phyloP scores from a whole-genome alignment of 495 filamentous ascomycete species.

The Talaromyces liani region DNA sequence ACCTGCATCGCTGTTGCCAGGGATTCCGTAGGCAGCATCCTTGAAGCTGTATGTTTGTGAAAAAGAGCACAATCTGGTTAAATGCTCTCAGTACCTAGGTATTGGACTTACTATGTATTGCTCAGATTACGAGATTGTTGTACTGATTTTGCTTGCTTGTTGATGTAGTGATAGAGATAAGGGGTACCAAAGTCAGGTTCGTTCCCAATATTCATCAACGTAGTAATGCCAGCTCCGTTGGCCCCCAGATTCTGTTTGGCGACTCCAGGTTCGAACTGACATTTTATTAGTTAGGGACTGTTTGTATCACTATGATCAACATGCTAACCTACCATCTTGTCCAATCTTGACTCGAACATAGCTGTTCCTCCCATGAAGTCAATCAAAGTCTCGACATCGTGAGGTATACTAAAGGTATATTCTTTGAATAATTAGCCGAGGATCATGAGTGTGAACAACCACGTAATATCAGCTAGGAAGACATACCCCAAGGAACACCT shows the following conservation, averaged over 20 bases:
- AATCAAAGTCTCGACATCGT: neutral
- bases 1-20: conserved; percentile 62
- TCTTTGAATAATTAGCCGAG: neutral
- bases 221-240: conserved; percentile 32
- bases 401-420: neutral
- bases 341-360: neutral
- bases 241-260: conserved; percentile 24
- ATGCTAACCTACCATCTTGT: neutral
- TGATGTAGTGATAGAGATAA: conserved; percentile 63
- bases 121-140: conserved; percentile 46
- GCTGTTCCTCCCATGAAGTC: neutral
- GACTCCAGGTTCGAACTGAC: conserved; percentile 28
- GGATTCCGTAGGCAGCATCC: conserved; percentile 44
- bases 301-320: neutral
- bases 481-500: conserved; percentile 29
- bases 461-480: neutral
- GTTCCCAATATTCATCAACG: conserved; percentile 50
- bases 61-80: neutral
- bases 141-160: conserved; percentile 51
- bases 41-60: conserved; percentile 18
- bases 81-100: neutral
- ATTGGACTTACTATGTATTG: conserved; percentile 42
- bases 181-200: conserved; percentile 59
- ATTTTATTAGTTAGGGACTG: neutral
- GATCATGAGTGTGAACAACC: neutral